A percentile compares a stretch with the other conserved stretches of the same genome.
These are phyloP conservation scores for Themeda triandra DNA, from an alignment of 176 grass and related monocot genomes.

Conservation along the genomic window DNA sequence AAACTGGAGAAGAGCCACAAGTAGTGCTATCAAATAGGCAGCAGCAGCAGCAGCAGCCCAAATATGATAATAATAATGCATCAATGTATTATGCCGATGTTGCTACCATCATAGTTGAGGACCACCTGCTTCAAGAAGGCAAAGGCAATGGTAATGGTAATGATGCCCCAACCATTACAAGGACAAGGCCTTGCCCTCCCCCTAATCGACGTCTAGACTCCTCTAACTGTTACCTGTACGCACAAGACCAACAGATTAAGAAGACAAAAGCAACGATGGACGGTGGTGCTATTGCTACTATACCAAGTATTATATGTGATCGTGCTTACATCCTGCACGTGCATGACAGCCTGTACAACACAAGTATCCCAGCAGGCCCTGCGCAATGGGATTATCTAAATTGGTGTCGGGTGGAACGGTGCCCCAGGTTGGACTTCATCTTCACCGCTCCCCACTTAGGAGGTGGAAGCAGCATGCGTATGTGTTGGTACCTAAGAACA, in stretches of 20 bases:
- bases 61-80: no score
- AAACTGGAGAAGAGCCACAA: no score
- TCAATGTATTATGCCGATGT: no score
- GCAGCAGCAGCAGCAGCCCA: no score
- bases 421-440: neutral
- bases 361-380: neutral
- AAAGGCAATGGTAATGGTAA: no score
- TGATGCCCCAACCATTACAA: no score
- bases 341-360: neutral
- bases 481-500: rapidly evolving
- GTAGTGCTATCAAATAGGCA: no score
- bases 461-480: rapidly evolving
- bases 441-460: neutral
- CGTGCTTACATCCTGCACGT: neutral
- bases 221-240: no score
- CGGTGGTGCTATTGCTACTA: neutral
- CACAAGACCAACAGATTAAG: neutral
- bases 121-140: no score
- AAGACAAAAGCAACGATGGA: neutral
- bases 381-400: rapidly evolving
- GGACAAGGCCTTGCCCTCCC: no score
- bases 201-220: no score
- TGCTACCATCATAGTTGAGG: no score
- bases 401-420: constrained; percentile 21
- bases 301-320: neutral